phyloP scores from a whole-genome alignment of 2,329 filamentous ascomycete species.

The Penicillium sp. region DNA sequence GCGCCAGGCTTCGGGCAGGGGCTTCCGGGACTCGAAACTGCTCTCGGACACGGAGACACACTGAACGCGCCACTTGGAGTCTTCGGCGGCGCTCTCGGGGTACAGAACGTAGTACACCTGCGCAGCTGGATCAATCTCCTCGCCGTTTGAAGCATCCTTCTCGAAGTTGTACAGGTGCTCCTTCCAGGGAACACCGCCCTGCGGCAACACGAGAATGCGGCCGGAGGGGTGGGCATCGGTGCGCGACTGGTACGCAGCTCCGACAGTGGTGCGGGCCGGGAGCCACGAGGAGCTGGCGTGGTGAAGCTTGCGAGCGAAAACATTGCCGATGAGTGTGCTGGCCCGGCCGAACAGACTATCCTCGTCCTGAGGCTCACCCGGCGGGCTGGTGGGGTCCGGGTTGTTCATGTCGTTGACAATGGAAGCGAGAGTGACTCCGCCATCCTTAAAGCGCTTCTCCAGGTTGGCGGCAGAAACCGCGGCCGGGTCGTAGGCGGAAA shows the following conservation, averaged over 20 bases:
- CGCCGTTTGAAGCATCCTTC: constrained; percentile 48
- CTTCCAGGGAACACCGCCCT: constrained; percentile 83
- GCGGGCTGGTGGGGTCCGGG: constrained; percentile 51
- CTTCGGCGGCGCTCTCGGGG: constrained; percentile 72
- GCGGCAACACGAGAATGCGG: constrained; percentile 76
- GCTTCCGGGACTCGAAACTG: constrained; percentile 88
- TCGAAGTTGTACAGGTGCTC: constrained; percentile 93
- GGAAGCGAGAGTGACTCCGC: constrained; percentile 79
- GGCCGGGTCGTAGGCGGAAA: constrained; percentile 74
- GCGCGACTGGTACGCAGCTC: constrained; percentile 70
- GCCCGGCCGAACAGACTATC: constrained; percentile 76
- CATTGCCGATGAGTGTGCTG: constrained; percentile 79
- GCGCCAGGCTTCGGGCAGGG: constrained; percentile 86
- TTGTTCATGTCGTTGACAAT: constrained; percentile 78
- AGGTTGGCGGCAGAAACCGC: constrained; percentile 68
- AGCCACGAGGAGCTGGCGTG: constrained; percentile 78
- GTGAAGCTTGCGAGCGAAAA: constrained; percentile 78
- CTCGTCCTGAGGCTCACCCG: constrained; percentile 68
- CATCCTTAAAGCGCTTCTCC: constrained; percentile 77
- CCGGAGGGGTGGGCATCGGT: constrained; percentile 67
- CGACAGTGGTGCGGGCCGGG: constrained; percentile 77
- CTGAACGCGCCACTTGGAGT: constrained; percentile 89
- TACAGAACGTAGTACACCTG: constrained; percentile 86
- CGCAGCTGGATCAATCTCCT: constrained; percentile 43
- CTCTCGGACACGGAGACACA: constrained; percentile 80